These are phyloP conservation scores for Rhizopogon roseolus DNA, from an alignment of 768 basidiomycete genomes.

Conservation along the genomic window DNA sequence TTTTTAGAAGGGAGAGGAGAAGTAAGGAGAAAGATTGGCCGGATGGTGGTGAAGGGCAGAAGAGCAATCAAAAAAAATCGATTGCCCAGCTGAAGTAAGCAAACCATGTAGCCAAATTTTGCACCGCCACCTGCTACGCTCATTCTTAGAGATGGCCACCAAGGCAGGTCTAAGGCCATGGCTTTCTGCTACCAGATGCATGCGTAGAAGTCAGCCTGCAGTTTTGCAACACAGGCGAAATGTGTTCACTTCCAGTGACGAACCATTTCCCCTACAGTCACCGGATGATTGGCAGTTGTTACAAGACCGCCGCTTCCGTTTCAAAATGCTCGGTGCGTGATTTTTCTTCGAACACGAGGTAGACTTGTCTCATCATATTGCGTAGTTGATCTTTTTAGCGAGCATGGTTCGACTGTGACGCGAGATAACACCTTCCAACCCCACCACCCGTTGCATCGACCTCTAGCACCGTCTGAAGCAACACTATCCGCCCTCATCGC, in stretches of 20 bases:
- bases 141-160: constrained; percentile 21
- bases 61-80: constrained; percentile 35
- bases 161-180: constrained; percentile 15
- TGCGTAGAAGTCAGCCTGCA: constrained; percentile 6
- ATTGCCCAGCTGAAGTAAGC: constrained; percentile 53
- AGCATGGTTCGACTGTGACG: constrained; percentile 76
- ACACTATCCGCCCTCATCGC: constrained; percentile 90
- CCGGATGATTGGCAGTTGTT: constrained; percentile 61
- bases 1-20: constrained; percentile 33
- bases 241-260: not conserved
- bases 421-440: constrained; percentile 68
- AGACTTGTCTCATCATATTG: constrained; percentile 7
- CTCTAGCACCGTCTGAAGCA: constrained; percentile 51
- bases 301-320: constrained; percentile 53
- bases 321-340: constrained; percentile 48
- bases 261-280: constrained; percentile 34
- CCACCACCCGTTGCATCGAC: constrained; percentile 62
- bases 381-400: constrained; percentile 56
- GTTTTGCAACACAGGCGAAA: not conserved
- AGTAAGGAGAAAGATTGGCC: constrained; percentile 26
- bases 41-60: constrained; percentile 29
- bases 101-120: constrained; percentile 16
- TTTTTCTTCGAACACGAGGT: constrained; percentile 13
- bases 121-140: constrained; percentile 24
- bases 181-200: constrained; percentile 18